phyloP scores from a whole-genome alignment of 495 filamentous ascomycete genomes.

The Trichoderma reesei region DNA sequence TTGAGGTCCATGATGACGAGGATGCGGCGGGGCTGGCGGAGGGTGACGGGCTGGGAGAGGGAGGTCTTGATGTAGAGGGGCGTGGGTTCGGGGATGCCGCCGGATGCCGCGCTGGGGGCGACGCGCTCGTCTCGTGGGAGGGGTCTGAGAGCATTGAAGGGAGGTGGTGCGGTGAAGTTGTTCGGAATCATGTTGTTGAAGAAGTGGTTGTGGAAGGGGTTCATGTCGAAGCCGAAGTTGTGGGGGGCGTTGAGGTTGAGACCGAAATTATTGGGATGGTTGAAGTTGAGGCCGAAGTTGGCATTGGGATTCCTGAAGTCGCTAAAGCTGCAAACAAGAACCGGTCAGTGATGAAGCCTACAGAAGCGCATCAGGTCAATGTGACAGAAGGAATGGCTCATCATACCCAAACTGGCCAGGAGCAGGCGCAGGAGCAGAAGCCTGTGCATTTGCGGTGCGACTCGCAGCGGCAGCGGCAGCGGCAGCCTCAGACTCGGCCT shows the following conservation, averaged over 20 bases:
- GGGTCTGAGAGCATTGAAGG: background rate
- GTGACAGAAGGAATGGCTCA: background rate
- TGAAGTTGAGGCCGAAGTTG: background rate
- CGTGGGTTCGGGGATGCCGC: constrained; percentile 39
- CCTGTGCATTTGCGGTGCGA: background rate
- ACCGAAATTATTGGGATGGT: background rate
- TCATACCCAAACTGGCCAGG: background rate
- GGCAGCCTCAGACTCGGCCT: background rate
- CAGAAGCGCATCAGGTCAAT: background rate
- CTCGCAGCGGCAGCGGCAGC: background rate
- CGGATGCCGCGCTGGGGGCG: constrained; percentile 32
- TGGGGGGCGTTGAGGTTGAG: background rate
- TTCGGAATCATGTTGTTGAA: background rate
- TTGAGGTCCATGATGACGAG: constrained; percentile 88
- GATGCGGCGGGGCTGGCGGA: constrained; percentile 33
- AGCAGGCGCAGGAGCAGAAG: too few species aligned
- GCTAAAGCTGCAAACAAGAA: background rate
- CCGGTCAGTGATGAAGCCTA: background rate
- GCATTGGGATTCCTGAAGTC: background rate
- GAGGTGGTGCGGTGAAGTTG: background rate
- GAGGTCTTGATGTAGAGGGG: constrained; percentile 28
- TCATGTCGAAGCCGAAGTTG: background rate
- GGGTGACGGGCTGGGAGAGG: constrained; percentile 12
- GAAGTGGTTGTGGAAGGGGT: background rate
- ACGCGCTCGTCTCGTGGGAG: constrained; percentile 18